phyloP scores from a whole-genome alignment of 23 red algal genomes.

The Gracilaria domingensis region DNA sequence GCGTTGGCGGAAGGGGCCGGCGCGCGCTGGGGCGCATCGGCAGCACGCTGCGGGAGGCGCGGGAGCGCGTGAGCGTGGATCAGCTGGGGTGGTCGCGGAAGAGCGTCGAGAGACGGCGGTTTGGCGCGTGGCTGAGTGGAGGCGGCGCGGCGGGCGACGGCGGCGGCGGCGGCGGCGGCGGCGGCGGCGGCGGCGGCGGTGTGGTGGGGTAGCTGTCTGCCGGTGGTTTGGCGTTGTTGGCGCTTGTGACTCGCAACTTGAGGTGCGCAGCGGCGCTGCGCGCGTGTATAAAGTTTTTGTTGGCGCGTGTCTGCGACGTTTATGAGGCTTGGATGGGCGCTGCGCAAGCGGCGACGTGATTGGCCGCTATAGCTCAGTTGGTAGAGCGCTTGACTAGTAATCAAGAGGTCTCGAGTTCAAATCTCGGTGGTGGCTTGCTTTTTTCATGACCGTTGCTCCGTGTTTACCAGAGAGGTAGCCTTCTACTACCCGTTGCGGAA shows the following conservation, averaged over 20 bases:
- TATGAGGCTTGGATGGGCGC: no score
- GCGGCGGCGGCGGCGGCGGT: no score
- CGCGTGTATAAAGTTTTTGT: no score
- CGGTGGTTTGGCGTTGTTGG: no score
- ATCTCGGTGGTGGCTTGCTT: conserved; percentile 75
- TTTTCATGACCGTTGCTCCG: no score
- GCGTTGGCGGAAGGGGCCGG: neutral
- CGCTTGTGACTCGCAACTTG: no score
- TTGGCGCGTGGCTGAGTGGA: neutral
- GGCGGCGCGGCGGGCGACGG: neutral
- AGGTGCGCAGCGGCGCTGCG: no score
- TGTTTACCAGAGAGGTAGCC: no score
- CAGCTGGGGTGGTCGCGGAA: conserved; percentile 26
- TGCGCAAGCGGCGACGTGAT: neutral
- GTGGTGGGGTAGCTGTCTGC: no score
- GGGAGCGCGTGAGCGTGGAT: neutral
- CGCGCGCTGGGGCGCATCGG: neutral
- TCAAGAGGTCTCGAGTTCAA: conserved; percentile 82
- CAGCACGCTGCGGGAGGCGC: neutral
- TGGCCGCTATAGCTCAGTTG: conserved; percentile 81
- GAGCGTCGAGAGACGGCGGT: conserved; percentile 13
- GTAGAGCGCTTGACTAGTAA: conserved; percentile 83
- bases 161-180: no score
- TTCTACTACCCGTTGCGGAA: no score
- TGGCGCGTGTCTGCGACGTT: neutral